These are phyloP conservation scores for Tripidium arundinaceum DNA, from an alignment of 202 grass and related monocot genomes.

Conservation along the genomic window DNA sequence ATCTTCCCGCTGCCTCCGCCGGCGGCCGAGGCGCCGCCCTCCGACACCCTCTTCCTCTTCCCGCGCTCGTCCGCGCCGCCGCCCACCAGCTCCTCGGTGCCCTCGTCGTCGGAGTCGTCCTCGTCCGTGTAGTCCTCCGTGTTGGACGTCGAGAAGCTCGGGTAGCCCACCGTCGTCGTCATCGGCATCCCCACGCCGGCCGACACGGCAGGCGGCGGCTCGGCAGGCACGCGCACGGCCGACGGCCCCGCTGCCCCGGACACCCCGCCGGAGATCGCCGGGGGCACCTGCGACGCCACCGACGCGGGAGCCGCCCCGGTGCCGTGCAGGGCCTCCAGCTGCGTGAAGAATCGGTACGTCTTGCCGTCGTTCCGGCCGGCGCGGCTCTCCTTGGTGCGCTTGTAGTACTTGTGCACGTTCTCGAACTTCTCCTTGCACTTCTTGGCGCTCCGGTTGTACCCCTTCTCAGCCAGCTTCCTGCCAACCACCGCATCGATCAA, in stretches of 20 bases:
- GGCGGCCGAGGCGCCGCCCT: slow-evolving; percentile 7
- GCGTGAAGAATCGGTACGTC: slow-evolving; percentile 78
- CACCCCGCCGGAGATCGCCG: neutral
- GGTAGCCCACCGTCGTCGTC: slow-evolving; percentile 10
- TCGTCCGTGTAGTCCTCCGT: slow-evolving; percentile 63
- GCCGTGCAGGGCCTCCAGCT: slow-evolving; percentile 82
- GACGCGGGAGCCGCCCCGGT: slow-evolving; percentile 4
- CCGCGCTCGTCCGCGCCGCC: slow-evolving; percentile 37
- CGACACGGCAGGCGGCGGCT: slow-evolving; percentile 21
- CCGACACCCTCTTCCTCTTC: slow-evolving; percentile 60
- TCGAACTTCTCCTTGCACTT: slow-evolving; percentile 99
- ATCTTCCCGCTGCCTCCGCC: slow-evolving; percentile 48
- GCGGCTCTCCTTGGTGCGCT: slow-evolving; percentile 95
- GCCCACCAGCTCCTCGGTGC: slow-evolving; percentile 48
- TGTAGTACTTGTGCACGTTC: slow-evolving; percentile 99
- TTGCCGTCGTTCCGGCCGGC: slow-evolving; percentile 93
- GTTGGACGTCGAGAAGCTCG: slow-evolving; percentile 91
- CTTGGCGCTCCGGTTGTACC: slow-evolving; percentile 78
- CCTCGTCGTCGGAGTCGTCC: slow-evolving; percentile 74
- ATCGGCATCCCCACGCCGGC: neutral
- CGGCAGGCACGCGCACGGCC: slow-evolving; percentile 20
- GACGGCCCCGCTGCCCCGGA: slow-evolving; percentile 16
- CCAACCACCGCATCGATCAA: slow-evolving; percentile 40
- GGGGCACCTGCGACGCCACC: neutral
- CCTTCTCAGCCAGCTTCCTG: slow-evolving; percentile 82